These are phyloP conservation scores for Diaporthe capsici DNA, from an alignment of 2,329 filamentous ascomycete species.

Conservation along the genomic window DNA sequence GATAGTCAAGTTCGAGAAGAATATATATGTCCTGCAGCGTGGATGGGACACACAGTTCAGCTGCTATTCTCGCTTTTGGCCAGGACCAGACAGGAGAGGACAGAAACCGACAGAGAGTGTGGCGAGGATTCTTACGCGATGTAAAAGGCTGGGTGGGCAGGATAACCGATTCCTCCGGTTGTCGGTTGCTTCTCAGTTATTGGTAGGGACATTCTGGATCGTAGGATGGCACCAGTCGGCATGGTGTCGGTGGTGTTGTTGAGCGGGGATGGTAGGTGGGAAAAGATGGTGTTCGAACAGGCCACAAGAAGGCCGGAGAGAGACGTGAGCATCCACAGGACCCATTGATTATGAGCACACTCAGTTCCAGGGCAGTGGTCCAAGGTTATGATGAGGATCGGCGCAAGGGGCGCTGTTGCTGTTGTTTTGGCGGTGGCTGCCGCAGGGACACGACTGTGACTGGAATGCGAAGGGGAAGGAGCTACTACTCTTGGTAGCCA, in stretches of 20 bases:
- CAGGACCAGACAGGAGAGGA: background rate
- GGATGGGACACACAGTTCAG: constrained; percentile 7
- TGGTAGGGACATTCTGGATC: constrained; percentile 37
- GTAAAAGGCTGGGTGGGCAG: constrained; percentile 39
- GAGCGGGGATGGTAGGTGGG: background rate
- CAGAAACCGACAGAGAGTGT: background rate
- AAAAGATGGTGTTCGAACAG: background rate
- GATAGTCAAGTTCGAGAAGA: constrained; percentile 87
- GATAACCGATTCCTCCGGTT: background rate
- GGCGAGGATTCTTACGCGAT: constrained; percentile 24
- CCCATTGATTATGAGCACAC: background rate
- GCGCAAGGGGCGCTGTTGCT: background rate
- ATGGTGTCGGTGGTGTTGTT: background rate
- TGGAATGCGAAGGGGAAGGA: constrained; percentile 14
- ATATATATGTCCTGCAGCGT: constrained; percentile 77
- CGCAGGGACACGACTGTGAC: background rate
- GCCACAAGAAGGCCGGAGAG: background rate
- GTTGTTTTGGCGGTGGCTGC: constrained; percentile 4
- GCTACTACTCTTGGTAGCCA: background rate
- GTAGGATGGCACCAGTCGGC: constrained; percentile 33
- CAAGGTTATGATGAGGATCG: constrained; percentile 21
- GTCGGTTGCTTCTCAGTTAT: constrained; percentile 36
- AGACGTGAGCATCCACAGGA: background rate
- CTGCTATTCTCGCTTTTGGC: background rate
- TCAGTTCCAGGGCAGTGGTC: background rate